Conservation (phyloP, 306 rosid genomes). For the Trichosanthes truncata region DNA sequence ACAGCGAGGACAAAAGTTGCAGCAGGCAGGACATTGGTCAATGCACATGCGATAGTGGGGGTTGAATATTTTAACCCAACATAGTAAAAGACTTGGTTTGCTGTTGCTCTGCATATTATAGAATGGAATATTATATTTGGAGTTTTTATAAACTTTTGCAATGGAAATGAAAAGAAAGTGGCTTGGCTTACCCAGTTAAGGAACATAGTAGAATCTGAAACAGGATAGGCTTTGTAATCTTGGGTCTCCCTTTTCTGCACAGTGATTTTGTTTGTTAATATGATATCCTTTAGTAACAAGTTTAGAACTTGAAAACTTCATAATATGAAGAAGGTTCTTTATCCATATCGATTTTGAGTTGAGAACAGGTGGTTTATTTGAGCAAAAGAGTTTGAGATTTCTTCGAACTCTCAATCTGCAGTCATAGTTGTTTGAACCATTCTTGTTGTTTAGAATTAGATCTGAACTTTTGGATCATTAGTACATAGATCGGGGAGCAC, state of each 20-base stretch:
- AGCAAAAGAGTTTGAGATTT: not conserved
- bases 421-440: not conserved
- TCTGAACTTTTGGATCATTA: too few species aligned
- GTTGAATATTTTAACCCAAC: slow-evolving; percentile 51
- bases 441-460: not conserved
- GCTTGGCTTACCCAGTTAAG: slow-evolving; percentile 51
- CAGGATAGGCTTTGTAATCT: slow-evolving; percentile 47
- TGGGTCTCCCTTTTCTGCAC: slow-evolving; percentile 48
- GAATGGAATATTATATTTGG: not conserved
- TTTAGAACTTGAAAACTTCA: not conserved
- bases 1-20: slow-evolving; percentile 66
- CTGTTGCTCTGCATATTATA: slow-evolving; percentile 53
- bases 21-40: slow-evolving; percentile 68
- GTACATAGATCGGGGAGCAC: not conserved
- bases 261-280: not conserved
- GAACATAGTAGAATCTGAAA: slow-evolving; percentile 52
- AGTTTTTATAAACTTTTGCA: not conserved
- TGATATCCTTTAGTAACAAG: not conserved
- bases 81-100: slow-evolving; percentile 52
- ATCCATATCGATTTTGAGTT: not conserved
- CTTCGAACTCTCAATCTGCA: not conserved
- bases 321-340: not conserved
- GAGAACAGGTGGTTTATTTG: not conserved
- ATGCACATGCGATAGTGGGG: slow-evolving; percentile 56
- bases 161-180: not conserved